A percentile compares a stretch with the other conserved stretches of the same genome.
Conservation (phyloP, 2,329 filamentous ascomycete genomes). For the Colletotrichum sojae region DNA sequence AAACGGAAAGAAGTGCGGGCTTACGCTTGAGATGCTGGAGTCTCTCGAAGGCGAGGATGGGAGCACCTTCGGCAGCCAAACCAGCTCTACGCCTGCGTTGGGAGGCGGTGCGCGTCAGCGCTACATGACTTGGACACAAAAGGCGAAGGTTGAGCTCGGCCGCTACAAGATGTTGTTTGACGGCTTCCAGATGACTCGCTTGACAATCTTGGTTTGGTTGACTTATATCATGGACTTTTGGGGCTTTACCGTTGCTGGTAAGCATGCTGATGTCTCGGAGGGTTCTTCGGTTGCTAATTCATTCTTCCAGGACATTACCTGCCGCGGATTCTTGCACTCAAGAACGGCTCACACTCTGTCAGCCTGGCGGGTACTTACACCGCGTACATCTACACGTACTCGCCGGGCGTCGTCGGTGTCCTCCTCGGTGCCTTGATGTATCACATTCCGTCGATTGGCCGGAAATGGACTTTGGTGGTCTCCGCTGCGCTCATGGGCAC, state of each 20-base stretch:
- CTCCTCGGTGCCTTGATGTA: conserved; percentile 63
- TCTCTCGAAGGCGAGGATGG: conserved; percentile 43
- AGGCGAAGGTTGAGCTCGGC: conserved; percentile 11
- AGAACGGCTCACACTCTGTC: conserved; percentile 61
- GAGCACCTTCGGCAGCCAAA: conserved; percentile 40
- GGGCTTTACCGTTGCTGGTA: conserved; percentile 55
- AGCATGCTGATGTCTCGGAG: conserved; percentile 10
- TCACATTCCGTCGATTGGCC: conserved; percentile 53
- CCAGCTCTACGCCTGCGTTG: conserved; percentile 30
- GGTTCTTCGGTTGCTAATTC: not conserved
- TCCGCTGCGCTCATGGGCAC: conserved; percentile 46
- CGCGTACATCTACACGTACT: conserved; percentile 68
- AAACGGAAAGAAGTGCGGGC: conserved; percentile 53
- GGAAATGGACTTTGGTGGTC: conserved; percentile 47
- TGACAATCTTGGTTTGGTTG: conserved; percentile 54
- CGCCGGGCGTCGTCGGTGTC: conserved; percentile 66
- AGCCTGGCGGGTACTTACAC: conserved; percentile 64
- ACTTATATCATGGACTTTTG: conserved; percentile 57
- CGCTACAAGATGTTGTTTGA: conserved; percentile 53
- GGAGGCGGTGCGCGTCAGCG: conserved; percentile 41
- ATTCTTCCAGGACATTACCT: conserved; percentile 54
- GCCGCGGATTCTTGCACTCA: conserved; percentile 64
- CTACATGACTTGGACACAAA: conserved; percentile 31
- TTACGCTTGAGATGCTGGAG: conserved; percentile 24
- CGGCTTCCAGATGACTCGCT: conserved; percentile 50